Percentiles rank a stretch among this genome's conserved stretches.
phyloP scores from a whole-genome alignment of 306 rosid genomes.

The Casuarina glauca region DNA sequence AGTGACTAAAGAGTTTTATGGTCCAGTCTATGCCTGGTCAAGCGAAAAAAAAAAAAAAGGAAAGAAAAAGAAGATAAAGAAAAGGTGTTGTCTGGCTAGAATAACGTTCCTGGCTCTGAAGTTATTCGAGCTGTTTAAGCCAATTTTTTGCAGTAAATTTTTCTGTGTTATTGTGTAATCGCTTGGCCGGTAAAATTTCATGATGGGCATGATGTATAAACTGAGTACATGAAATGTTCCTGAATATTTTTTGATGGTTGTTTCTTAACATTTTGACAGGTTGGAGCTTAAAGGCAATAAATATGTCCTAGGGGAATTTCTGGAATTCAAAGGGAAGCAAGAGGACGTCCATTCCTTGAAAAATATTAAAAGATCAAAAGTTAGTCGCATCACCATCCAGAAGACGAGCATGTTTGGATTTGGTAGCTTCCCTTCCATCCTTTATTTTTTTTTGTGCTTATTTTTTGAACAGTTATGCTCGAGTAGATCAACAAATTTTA shows the following conservation, averaged over 20 bases:
- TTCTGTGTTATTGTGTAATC: too few relatives aligned
- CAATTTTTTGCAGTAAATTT: too few relatives aligned
- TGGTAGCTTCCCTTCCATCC: slow-evolving; percentile 52
- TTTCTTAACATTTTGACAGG: slow-evolving; percentile 43
- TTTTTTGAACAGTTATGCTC: background rate
- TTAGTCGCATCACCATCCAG: slow-evolving; percentile 55
- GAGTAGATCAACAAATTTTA: background rate
- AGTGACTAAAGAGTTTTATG: background rate
- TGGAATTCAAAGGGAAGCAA: slow-evolving; percentile 85
- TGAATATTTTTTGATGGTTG: background rate
- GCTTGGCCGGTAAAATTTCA: too few relatives aligned
- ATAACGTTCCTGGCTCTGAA: background rate
- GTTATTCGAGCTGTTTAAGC: too few relatives aligned
- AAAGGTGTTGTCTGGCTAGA: background rate
- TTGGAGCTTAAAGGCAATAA: slow-evolving; percentile 81
- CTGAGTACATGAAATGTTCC: too few relatives aligned
- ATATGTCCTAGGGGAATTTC: slow-evolving; percentile 78
- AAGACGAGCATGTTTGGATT: slow-evolving; percentile 94
- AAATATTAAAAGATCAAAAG: slow-evolving; percentile 78
- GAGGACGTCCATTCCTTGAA: slow-evolving; percentile 69
- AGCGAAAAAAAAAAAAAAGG: too few relatives aligned
- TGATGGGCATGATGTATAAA: too few relatives aligned
- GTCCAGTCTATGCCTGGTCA: background rate
- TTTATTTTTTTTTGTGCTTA: background rate
- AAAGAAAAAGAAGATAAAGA: too few relatives aligned